Conservation (phyloP, 2,329 filamentous ascomycete genomes). For the Pseudocercospora musae region DNA sequence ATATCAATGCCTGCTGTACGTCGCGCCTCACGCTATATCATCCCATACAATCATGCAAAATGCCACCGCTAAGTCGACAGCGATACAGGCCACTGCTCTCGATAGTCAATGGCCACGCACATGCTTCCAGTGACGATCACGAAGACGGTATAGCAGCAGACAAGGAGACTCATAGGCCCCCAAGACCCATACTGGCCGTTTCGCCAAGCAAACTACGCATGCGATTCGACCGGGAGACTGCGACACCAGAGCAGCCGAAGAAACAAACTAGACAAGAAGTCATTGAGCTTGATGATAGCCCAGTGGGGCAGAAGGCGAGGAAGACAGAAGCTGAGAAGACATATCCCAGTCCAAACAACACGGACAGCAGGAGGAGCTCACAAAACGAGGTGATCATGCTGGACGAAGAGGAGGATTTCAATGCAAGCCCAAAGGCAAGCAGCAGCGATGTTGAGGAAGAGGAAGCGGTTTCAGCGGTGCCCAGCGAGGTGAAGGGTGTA, state of each 20-base stretch:
- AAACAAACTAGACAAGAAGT: not conserved
- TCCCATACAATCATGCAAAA: not conserved
- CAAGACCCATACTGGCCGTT: not conserved
- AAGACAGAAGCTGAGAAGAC: not conserved
- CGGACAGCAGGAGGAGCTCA: not conserved
- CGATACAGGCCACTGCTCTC: conserved; percentile 27
- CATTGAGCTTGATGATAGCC: not conserved
- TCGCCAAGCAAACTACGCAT: not conserved
- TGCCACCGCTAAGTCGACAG: conserved; percentile 6
- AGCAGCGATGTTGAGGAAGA: not conserved
- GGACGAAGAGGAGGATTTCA: not conserved
- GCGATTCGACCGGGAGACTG: not conserved
- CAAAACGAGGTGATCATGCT: not conserved
- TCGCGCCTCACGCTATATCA: not conserved
- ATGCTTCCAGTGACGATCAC: conserved; percentile 40
- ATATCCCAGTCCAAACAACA: not conserved
- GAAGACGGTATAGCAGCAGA: conserved; percentile 21
- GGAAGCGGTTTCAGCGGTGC: not conserved
- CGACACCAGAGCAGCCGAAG: not conserved
- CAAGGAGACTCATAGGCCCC: not conserved
- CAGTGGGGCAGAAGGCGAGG: not conserved
- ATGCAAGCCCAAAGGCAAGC: not conserved
- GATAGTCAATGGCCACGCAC: conserved; percentile 33
- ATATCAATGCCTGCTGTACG: not conserved
- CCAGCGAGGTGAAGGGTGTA: not conserved